Base-by-base conservation (phyloP, 2,329 filamentous ascomycete species). In the Cladophialophora bantiana region DNA sequence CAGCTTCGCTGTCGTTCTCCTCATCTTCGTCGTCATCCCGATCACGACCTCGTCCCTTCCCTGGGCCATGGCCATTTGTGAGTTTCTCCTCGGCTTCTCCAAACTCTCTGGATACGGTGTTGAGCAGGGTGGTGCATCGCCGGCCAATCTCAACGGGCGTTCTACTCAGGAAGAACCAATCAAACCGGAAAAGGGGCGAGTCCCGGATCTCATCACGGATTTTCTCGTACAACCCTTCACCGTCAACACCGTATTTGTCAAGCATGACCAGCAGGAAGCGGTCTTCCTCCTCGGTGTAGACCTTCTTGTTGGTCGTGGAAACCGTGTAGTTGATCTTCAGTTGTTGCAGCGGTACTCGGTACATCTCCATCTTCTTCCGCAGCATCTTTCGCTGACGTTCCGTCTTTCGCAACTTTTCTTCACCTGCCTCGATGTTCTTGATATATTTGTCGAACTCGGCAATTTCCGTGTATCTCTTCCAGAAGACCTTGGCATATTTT, bases 311-410 rank as follows among this genome's bases (percentile, higher is more conserved):
- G 9, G 96, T 99, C 1, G 95, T 99, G 6, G 93, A 97, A 34
- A 99, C 95, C 0, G 94, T 97, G 80, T 99, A 99, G 81, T 97
- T 98, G 83, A 99, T 93, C 84, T 97, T 97, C 75, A 99, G 88
- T 79, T 99, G 95, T 78, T 99, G 95, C 15, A 99, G 85, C 31
- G 95, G 96, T 58, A 98, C 94, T n/a, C 95, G 91, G 77, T 97
- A 98, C 83, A 95, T 92, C 74, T 90, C 87, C 86, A 99, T 91
- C 86, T 99, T 99, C 86, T 94, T 96, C 70, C 90, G 89, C 63
- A 99, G 86, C 83, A 98, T 90, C 80, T 96, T 94, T 69, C 93
- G 90, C 78, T 98, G 94, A 77, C 96, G 91, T 72, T 95, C 92
- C 66, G 94, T 92, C 79, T 94, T 94, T 62, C 91, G 89, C 64